Evolutionary conservation across 371 early-diverging fungal species (phyloP).

Genomic region (Mortierella sp.): DNA sequence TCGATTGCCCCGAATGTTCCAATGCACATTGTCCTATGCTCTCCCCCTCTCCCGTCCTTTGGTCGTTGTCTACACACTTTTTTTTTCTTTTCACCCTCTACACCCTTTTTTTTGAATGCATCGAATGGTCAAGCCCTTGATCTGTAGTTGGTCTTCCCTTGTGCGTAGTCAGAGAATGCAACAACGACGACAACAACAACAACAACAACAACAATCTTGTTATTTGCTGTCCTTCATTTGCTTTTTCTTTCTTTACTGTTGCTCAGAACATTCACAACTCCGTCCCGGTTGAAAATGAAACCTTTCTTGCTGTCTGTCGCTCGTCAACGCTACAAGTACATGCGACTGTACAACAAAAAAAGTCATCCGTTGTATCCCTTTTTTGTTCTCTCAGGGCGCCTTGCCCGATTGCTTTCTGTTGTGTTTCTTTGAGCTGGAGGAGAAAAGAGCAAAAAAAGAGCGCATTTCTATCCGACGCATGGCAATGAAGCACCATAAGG

Average conservation of each 20-base stretch:
- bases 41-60: neutral
- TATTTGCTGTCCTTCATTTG: neutral
- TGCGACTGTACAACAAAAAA: no score
- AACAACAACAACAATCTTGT: no score
- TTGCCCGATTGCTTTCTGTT: no score
- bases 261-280: neutral
- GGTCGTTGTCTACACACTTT: neutral
- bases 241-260: neutral
- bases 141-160: neutral
- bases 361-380: neutral
- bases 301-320: conserved; percentile 13
- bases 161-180: neutral
- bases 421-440: no score
- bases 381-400: neutral
- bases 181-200: no score
- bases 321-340: no score
- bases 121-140: neutral
- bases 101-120: neutral
- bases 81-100: no score
- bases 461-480: no score
- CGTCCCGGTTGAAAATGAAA: conserved; percentile 32
- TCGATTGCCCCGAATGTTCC: neutral
- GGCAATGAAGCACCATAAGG: no score
- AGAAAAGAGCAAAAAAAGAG: neutral
- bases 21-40: neutral